phyloP scores from a whole-genome alignment of 805 yeast species.

The Barnettozyma sp. region DNA sequence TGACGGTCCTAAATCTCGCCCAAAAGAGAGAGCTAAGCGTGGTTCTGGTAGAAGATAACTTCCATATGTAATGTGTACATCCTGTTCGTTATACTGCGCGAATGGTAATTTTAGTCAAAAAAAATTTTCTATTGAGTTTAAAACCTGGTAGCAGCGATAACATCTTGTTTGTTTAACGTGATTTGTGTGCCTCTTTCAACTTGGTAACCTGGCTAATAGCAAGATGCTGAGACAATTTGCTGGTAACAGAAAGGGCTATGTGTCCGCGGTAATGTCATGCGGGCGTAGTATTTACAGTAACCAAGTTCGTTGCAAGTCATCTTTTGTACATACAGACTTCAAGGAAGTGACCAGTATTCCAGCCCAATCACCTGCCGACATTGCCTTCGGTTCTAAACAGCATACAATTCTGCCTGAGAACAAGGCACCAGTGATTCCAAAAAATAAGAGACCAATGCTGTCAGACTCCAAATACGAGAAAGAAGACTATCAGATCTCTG shows the following conservation, averaged over 20 bases:
- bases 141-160: no score
- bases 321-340: slow-evolving; percentile 5
- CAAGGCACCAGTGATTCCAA: slow-evolving; percentile 29
- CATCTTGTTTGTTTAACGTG: no score
- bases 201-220: no score
- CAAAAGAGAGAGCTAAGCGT: slow-evolving; percentile 1
- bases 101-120: no score
- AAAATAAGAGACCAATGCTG: slow-evolving; percentile 28
- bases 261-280: no score
- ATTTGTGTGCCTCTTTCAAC: no score
- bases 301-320: slow-evolving; percentile 6
- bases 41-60: slow-evolving; percentile 10
- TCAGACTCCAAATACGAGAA: slow-evolving; percentile 35
- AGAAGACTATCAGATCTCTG: slow-evolving; percentile 34
- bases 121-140: no score
- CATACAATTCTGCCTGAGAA: slow-evolving; percentile 22
- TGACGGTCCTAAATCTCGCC: slow-evolving; percentile 35
- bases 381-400: slow-evolving; percentile 23
- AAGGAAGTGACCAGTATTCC: slow-evolving; percentile 6
- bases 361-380: slow-evolving; percentile 17
- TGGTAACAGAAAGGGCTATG: no score
- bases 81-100: no score
- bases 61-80: no score
- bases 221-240: slow-evolving; percentile 1
- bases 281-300: neutral